Base-by-base conservation (phyloP, 2,329 filamentous ascomycete species). In the Nothophoma quercina region DNA sequence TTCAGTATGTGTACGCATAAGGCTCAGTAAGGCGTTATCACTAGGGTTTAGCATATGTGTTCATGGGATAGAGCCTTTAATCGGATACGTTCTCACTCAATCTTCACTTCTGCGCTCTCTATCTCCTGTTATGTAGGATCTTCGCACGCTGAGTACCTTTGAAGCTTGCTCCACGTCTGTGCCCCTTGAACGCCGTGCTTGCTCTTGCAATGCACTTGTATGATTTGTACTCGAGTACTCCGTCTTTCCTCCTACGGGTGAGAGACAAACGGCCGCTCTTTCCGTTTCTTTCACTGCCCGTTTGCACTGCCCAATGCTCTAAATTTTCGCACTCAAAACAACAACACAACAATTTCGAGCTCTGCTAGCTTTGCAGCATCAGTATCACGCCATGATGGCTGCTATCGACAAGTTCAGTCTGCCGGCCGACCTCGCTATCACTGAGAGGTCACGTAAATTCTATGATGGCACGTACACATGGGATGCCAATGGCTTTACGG, bases 381-480 rank as follows among this genome's bases (percentile, higher is more conserved):
- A n/a, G n/a, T n/a, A n/a, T n/a, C n/a, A n/a, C n/a, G n/a, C n/a
- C n/a, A 39, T 39, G 35, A 10, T 16, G n/a, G 21, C 18, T 16
- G 3, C 21, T 16, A 22, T 15, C 16, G 4, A 25, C 9, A 15
- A n/a, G 5, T 13, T 26, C n/a, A n/a, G 5, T 23, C 26, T 53
- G 8, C 50, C 43, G 5, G 15, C 26, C 1, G 28, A 53, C 15
- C 21, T 44, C 8, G 28, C 43, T 5, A 51, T 70, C n/a, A 62
- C 50, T 9, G 58, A 65, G 33, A 40, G 58, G 30, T 72, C 69
- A 5, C 54, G 44, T 7, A 64, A 63, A 21, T 72, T 72, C 59
- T 72, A 70, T 44, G 52, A 70, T 19, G 67, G 67, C 21, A 67
- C 62, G 5, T 69, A 65, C 26, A 47, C 30, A 18, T 65, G 64